Percentiles rank a stretch among this genome's conserved stretches.
Evolutionary conservation across 2,329 filamentous ascomycete species (phyloP).

Genomic region (Fusarium austroafricanum): DNA sequence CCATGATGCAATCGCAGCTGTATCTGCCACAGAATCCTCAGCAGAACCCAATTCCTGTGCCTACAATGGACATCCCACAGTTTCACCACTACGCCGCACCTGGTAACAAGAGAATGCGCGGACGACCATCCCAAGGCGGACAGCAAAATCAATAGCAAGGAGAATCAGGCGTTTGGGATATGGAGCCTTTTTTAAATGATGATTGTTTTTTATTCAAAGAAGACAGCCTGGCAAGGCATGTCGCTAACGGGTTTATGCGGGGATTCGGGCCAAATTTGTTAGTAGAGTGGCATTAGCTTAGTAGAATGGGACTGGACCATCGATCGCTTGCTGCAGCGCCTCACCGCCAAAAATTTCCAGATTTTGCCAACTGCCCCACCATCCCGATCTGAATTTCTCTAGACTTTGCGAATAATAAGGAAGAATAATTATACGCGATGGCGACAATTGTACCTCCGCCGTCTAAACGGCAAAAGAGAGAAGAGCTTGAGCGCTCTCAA

Average conservation of each 20-base stretch:
- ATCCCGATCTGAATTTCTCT: conserved; percentile 29
- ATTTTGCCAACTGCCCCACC: conserved; percentile 50
- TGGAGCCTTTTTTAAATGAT: background rate
- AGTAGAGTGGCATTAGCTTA: conserved; percentile 5
- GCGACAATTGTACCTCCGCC: conserved; percentile 85
- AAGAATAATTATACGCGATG: conserved; percentile 62
- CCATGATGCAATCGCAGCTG: conserved; percentile 46
- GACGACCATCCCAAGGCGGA: conserved; percentile 40
- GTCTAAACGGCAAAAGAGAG: conserved; percentile 86
- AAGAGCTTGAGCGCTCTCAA: conserved; percentile 75
- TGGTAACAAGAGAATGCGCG: conserved; percentile 49
- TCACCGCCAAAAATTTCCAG: conserved; percentile 50
- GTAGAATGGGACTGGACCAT: background rate
- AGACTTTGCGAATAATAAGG: conserved; percentile 12
- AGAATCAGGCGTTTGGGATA: background rate
- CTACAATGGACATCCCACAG: conserved; percentile 45
- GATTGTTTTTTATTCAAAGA: background rate
- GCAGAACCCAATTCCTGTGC: conserved; percentile 45
- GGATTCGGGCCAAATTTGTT: conserved; percentile 34
- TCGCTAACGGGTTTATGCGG: conserved; percentile 31
- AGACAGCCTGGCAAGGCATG: conserved; percentile 9
- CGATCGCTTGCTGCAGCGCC: conserved; percentile 27
- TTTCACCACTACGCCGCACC: conserved; percentile 48
- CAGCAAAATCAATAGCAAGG: conserved; percentile 31
- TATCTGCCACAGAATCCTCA: conserved; percentile 45